Conservation (phyloP, 2,329 filamentous ascomycete species). For the Arthrinium puccinioides region DNA sequence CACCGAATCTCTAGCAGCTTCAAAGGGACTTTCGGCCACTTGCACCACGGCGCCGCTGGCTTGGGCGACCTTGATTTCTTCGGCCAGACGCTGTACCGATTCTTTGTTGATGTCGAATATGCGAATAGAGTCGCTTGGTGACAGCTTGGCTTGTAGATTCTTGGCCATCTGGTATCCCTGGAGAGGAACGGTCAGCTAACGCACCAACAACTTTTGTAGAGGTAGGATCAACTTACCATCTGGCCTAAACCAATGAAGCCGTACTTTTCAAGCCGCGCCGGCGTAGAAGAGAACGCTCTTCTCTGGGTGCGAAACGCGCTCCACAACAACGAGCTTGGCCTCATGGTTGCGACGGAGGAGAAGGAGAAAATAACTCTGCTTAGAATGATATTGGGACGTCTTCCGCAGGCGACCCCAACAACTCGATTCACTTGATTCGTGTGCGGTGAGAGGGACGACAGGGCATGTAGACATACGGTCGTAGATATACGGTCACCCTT, state of each 20-base stretch:
- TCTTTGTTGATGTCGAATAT: slow-evolving; percentile 51
- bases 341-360: too few relatives aligned
- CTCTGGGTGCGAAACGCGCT: slow-evolving; percentile 26
- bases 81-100: slow-evolving; percentile 37
- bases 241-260: slow-evolving; percentile 55
- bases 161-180: slow-evolving; percentile 58
- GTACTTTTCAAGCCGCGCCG: slow-evolving; percentile 42
- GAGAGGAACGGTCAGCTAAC: slow-evolving; percentile 4
- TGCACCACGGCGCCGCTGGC: slow-evolving; percentile 38
- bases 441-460: too few relatives aligned
- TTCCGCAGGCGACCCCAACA: too few relatives aligned
- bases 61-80: slow-evolving; percentile 36
- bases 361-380: too few relatives aligned
- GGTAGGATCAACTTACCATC: slow-evolving; percentile 40
- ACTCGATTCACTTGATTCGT: too few relatives aligned
- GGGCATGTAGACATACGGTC: too few relatives aligned
- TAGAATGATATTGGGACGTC: too few relatives aligned
- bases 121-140: slow-evolving; percentile 40
- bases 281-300: slow-evolving; percentile 43
- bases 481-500: too few relatives aligned
- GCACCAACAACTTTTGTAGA: background rate
- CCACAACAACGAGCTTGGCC: slow-evolving; percentile 33
- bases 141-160: slow-evolving; percentile 51
- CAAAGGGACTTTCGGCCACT: slow-evolving; percentile 34
- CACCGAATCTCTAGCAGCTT: slow-evolving; percentile 47